A percentile compares a stretch with the other conserved stretches of the same genome.
phyloP scores from a whole-genome alignment of 2,329 filamentous ascomycete genomes.

The Lasiodiplodia hormozganensis region DNA sequence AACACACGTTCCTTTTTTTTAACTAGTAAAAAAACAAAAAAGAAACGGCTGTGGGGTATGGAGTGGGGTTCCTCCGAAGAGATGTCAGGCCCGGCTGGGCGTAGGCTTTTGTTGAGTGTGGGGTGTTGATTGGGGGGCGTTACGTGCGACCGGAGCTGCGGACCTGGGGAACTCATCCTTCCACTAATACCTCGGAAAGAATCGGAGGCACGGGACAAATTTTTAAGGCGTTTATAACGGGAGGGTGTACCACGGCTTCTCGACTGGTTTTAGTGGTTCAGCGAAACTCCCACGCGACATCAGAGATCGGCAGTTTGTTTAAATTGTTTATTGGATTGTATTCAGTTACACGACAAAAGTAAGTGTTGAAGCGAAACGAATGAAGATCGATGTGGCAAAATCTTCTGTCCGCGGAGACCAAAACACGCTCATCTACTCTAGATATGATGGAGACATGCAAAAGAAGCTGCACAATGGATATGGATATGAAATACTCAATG shows the following conservation, averaged over 20 bases:
- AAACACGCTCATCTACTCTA: constrained; percentile 23
- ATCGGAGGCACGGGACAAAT: not conserved
- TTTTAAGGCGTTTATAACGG: not conserved
- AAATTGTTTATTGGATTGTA: not conserved
- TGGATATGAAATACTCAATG: constrained; percentile 1
- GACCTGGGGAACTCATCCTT: not conserved
- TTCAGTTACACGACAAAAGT: not conserved
- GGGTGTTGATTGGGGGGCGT: not conserved
- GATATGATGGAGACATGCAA: constrained; percentile 6
- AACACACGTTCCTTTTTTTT: not conserved
- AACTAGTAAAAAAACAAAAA: not conserved
- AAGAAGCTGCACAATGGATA: not conserved
- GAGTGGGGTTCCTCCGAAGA: not conserved
- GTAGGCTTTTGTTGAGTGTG: not conserved
- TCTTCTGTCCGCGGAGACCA: not conserved
- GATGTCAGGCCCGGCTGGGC: no score
- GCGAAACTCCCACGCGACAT: not conserved
- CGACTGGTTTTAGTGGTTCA: not conserved
- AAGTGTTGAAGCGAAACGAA: not conserved
- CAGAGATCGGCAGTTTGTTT: not conserved
- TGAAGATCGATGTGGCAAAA: not conserved
- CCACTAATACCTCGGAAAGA: not conserved
- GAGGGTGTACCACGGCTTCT: not conserved
- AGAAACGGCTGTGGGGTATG: not conserved
- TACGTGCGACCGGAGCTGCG: constrained; percentile 13